Evolutionary conservation across 148 eudicot genomes (phyloP), one percentile per base, ranked within the genome.

Genomic region (Arbutus unedo): DNA sequence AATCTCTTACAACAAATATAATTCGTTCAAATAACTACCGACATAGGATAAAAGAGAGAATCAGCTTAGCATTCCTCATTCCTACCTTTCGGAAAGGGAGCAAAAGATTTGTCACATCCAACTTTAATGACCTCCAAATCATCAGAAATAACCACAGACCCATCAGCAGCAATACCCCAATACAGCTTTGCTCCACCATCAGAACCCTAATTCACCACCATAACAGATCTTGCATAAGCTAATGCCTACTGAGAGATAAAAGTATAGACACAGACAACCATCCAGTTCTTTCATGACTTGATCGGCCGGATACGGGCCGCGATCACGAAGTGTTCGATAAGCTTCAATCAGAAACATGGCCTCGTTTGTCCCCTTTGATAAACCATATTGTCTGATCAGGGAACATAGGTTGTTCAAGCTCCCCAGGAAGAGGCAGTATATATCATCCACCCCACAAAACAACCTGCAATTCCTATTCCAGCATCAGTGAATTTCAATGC

Each of bases 101-200:
- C 98, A 87, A 91, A 94, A n/a, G 99, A 96, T 54, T 94, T 93
- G 51, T 92, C 97, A 87, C 99, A 96, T 2, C 93, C 94, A 55
- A 87, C 90, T 88, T 94, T 96, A 15, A 94, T 92, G 73, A 94
- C 88, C 79, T 91, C 38, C 71, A 66, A 31, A 11, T 66, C 71
- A 25, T 66, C 71, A 10, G 71, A 66, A 66, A 66, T 66, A 66
- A 94, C 94, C 54, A 93, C 98, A 0, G 98, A 96, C 9, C 98
- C 99, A 91, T 96, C 99, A 56, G 91, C 91, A 7, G 99, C 93
- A 14, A 96, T 89, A 38, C 99, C 99, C 99, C 99, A 96, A 78
- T 93, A 93, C 53, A 96, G 84, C 88, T 93, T 90, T 50, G 90
- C 88, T 57, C 92, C 93, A 13, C 98, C 99, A 87, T 96, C 98